Base-by-base conservation (phyloP, 2,329 filamentous ascomycete species). In the Neofusicoccum parvum region DNA sequence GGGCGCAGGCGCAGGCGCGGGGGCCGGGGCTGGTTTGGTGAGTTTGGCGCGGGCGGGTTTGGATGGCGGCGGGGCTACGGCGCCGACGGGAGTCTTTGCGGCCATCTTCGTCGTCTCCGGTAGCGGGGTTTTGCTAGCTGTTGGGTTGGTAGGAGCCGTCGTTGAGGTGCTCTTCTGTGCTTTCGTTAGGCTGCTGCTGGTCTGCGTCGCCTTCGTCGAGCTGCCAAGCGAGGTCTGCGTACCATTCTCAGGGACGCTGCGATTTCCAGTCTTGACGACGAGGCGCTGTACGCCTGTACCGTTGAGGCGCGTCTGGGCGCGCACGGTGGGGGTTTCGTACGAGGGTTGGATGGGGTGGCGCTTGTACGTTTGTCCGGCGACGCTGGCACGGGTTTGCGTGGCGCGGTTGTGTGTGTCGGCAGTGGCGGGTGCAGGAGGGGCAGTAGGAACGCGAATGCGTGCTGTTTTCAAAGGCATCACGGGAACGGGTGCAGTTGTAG, bases 281-380 rank as follows among this genome's bases (percentile, higher is more conserved):
- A 65, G 17, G 2, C 63, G n/a, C 20, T 56, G 63, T 15, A 65
- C 63, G 14, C 63, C 63, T 6, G 32, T 65, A 3, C 63, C 63
- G 23, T 59, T 50, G 9, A 65, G 32, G 15, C 63, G 27, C 12
- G 62, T 64, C 10, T 49, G n/a, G 32, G 34, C 62, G 2, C 39
- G 43, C 12, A 64, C 36, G 1, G 60, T 11, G 3, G 41, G 50
- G 14, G 62, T 56, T 53, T 58, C 43, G 20, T 50, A 50, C 9
- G 49, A 45, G 15, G 50, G 60, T 49, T 46, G 48, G 23, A 64
- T 54, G 2, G 60, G 48, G 3, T 64, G 60, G 20, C 49, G 37
- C n/a, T 41, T 34, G 49, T 36, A 51, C 41, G 43, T 7, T 32
- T 32, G 5, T 7, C n/a, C 37, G 34, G 15, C 49, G 49, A 39